A percentile compares a stretch with the other conserved stretches of the same genome.
These are phyloP conservation scores for Naganishia onofrii DNA, from an alignment of 768 basidiomycete genomes.

Conservation along the genomic window DNA sequence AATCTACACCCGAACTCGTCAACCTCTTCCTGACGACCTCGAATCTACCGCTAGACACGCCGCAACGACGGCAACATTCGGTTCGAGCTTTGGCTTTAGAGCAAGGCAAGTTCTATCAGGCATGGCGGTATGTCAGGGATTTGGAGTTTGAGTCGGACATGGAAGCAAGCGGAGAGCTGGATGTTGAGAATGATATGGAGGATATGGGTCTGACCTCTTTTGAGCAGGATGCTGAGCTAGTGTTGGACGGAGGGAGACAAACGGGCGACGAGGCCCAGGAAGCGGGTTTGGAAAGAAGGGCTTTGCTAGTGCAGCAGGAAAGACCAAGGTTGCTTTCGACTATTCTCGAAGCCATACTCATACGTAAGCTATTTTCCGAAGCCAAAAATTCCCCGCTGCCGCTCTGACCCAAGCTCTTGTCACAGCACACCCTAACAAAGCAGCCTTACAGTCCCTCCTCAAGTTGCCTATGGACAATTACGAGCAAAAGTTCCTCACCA, in stretches of 20 bases:
- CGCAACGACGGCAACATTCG: not conserved
- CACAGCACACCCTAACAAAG: conserved; percentile 17
- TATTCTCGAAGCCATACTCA: conserved; percentile 18
- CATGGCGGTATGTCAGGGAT: conserved; percentile 27
- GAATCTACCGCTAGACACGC: not conserved
- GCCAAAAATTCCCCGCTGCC: not conserved
- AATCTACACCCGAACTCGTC: not conserved
- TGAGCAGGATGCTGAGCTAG: not conserved
- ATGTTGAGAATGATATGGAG: not conserved
- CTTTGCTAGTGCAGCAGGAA: conserved; percentile 9
- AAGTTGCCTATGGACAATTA: conserved; percentile 25
- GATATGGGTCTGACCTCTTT: not conserved
- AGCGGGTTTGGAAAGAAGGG: not conserved
- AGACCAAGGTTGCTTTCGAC: conserved; percentile 17
- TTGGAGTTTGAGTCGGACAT: conserved; percentile 25
- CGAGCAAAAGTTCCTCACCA: conserved; percentile 19
- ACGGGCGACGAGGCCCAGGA: conserved; percentile 7
- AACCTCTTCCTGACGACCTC: conserved; percentile 1
- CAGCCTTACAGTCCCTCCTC: conserved; percentile 15
- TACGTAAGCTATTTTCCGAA: conserved; percentile 19
- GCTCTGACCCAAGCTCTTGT: not conserved
- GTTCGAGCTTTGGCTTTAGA: conserved; percentile 10
- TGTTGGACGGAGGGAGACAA: not conserved
- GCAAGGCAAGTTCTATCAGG: conserved; percentile 15
- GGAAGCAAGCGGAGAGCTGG: not conserved